phyloP scores from a whole-genome alignment of 305 asterid species.

The Rubia peregrina region DNA sequence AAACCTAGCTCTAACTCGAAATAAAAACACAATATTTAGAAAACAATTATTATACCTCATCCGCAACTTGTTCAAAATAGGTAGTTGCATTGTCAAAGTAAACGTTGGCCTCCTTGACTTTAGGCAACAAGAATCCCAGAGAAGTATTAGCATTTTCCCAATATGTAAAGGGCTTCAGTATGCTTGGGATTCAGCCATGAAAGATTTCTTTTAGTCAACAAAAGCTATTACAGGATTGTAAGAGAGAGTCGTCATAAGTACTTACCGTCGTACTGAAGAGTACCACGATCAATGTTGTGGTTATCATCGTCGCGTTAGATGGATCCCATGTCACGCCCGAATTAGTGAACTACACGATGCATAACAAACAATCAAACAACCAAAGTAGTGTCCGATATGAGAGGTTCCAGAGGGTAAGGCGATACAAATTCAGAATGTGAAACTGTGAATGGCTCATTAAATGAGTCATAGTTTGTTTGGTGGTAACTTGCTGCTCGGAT shows the following conservation, averaged over 20 bases:
- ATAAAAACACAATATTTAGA: too few relatives aligned
- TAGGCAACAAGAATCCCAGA: conserved; percentile 67
- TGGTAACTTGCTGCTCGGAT: too few relatives aligned
- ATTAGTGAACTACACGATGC: conserved; percentile 56
- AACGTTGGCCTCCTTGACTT: conserved; percentile 53
- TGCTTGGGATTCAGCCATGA: conserved; percentile 31
- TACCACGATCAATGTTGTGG: conserved; percentile 59
- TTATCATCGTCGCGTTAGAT: conserved; percentile 62
- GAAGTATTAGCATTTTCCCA: conserved; percentile 91
- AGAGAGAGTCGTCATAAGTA: not conserved
- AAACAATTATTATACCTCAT: conserved; percentile 37
- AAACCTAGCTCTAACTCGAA: too few relatives aligned
- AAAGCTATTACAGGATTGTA: too few relatives aligned
- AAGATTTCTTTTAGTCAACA: too few relatives aligned
- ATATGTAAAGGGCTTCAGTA: conserved; percentile 82
- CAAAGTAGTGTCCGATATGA: not conserved
- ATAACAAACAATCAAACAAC: not conserved
- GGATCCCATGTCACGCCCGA: conserved; percentile 68
- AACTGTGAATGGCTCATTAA: too few relatives aligned
- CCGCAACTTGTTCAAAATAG: conserved; percentile 69
- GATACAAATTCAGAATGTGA: too few relatives aligned
- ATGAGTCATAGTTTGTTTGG: too few relatives aligned
- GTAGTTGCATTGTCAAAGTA: conserved; percentile 57
- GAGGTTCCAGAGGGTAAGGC: too few relatives aligned
- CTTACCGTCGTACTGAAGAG: conserved; percentile 86